phyloP scores from a whole-genome alignment of 75 land plant species.

The Cunninghamia lanceolata region DNA sequence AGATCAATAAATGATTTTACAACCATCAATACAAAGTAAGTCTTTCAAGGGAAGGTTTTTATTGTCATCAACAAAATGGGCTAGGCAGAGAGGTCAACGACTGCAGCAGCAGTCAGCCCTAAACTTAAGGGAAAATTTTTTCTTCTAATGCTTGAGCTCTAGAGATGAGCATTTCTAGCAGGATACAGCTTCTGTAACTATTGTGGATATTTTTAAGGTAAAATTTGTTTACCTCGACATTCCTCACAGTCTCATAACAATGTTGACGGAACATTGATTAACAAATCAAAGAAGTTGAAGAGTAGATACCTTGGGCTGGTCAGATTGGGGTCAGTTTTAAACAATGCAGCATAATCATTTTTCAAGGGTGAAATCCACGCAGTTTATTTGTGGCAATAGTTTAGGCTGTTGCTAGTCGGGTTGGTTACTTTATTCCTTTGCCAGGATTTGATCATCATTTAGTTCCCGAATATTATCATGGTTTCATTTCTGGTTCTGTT shows the following conservation, averaged over 20 bases:
- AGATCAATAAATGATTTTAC: not conserved
- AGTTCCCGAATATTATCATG: constrained; percentile 79
- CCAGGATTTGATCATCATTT: constrained; percentile 92
- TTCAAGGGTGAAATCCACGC: constrained; percentile 96
- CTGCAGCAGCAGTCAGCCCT: not conserved
- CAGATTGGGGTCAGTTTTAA: constrained; percentile 69
- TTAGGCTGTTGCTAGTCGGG: constrained; percentile 64
- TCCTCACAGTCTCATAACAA: not conserved
- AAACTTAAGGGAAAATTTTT: not conserved
- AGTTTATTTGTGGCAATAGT: constrained; percentile 77
- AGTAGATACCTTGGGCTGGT: constrained; percentile 71
- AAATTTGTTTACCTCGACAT: not conserved
- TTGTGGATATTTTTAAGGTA: not conserved
- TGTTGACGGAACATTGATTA: not conserved
- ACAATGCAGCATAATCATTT: constrained; percentile 73
- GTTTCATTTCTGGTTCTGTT: constrained; percentile 75
- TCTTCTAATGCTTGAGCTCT: not conserved
- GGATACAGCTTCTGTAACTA: not conserved
- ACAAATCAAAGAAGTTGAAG: constrained; percentile 31
- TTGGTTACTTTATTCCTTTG: constrained; percentile 87
- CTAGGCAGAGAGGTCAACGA: not conserved
- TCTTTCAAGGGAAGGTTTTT: not conserved
- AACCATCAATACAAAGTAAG: not conserved
- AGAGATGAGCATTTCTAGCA: not conserved
- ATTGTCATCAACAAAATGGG: not conserved